Evolutionary conservation across 2,329 filamentous ascomycete genomes (phyloP), one percentile per base, ranked within the genome.

Genomic region (Colletotrichum brevisporum): DNA sequence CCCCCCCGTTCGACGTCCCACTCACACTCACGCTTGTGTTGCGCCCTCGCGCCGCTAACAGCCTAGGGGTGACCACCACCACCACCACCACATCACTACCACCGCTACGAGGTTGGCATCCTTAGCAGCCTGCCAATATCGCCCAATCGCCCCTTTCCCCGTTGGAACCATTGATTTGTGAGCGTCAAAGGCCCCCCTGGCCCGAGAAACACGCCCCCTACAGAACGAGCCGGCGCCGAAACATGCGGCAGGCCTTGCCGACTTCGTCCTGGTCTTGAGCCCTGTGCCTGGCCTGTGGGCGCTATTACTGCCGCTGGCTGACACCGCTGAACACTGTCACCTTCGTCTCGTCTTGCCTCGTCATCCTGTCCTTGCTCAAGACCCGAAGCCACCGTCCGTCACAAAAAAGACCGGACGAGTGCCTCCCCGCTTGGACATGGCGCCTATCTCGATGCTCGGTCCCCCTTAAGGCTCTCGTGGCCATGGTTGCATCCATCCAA

Each of bases 111-210:
- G 31, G 31, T 36, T 36, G 31, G 31, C 31, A 36, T 36, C 36
- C 52, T 52, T 63, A 52, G 45, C 64, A 63, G 45, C 64, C 53
- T 63, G 45, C 31, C 43, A 48, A 64, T 55, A 60, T 50, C 48
- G 43, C 3, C 31, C 56, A 36, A 39, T 58, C n/a, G 43, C n/a
- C 66, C 48, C 45, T 55, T 55, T 53, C 24, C 54, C 54, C 54
- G 55, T 69, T 66, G 51, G 47, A 39, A 52, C 62, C 55, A 60
- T 69, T 66, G 43, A 45, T 65, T 47, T 59, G 24, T 48, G 48
- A 60, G 50, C 48, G 21, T 50, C 18, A 43, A 39, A 27, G 61
- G 61, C 61, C 27, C 61, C 27, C 31, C 31, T 36, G 31, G 31
- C 31, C 31, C 31, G 31, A 36, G 31, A 36, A 36, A 36, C 31